Evolutionary conservation across 257 asterid genomes (phyloP), one percentile per base, ranked within the genome.

Genomic region (Ilex aquifolium): DNA sequence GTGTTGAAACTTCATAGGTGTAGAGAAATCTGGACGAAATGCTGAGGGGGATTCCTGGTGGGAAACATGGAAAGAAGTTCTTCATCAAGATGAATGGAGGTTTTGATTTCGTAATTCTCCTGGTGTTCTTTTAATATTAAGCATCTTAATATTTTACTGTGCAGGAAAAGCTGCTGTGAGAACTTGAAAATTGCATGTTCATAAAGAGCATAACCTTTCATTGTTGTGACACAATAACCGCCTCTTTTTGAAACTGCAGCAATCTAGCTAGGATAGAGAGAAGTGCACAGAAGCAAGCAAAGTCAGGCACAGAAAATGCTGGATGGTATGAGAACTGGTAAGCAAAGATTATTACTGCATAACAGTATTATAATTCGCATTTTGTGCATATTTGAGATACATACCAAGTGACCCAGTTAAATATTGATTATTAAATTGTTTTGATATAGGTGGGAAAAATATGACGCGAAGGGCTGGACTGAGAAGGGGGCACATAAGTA

Each of bases 71-170:
- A 80, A 88, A 67, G 99, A 93, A 79, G 96, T 84, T 74, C 95
- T 93, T 69, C 90, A 88, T 77, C 97, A 85, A 65, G 99, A 93
- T 79, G 97, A 90, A 66, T 93, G 99, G 99, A 93, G 99, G 99
- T 93, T 69, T 67, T 14, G 21, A 49, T 13, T 74, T 64, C 48
- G 50, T 14, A 68, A 29, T 31, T 53, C 30, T n/a, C 15, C 62
- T 14, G 1, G 40, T 60, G 8, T 49, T 21, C 61, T 52, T 14
- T 13, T 48, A 57, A 21, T 27, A 54, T 66, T 56, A 32, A 39
- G 31, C 27, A 13, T 5, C 5, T 10, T 44, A 61, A n/a, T 53
- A 4, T 53, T 0, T 53, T 11, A 49, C n/a, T 12, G 54, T 11
- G 4, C 14, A 49, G 54, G 2, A 49, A 1, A 49, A 15, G 54